These are phyloP conservation scores for Dactylorhiza incarnata DNA, from an alignment of 106 monocot species.

Conservation along the genomic window DNA sequence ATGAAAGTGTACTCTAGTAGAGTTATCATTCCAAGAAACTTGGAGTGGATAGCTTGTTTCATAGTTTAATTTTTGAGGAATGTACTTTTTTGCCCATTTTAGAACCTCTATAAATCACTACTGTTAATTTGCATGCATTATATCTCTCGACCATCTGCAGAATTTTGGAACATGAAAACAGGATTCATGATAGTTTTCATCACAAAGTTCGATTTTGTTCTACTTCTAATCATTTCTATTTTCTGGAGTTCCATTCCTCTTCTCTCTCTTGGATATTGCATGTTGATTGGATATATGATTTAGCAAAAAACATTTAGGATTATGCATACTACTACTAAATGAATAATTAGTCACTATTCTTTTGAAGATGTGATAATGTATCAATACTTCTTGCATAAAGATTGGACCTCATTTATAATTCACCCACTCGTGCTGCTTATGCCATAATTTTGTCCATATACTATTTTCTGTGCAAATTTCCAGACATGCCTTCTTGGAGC, in stretches of 20 bases:
- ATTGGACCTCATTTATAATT: neutral
- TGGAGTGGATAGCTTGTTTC: neutral
- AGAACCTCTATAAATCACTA: neutral
- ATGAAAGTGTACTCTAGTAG: neutral
- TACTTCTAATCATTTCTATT: too few relatives aligned
- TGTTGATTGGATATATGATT: neutral
- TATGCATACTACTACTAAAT: neutral
- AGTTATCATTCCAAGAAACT: neutral
- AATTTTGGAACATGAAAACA: neutral
- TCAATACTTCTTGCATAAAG: neutral
- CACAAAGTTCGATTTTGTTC: neutral
- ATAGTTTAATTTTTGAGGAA: neutral
- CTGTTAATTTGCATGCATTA: neutral
- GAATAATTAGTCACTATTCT: neutral
- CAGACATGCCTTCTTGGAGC: slow-evolving; percentile 99
- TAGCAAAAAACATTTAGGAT: neutral
- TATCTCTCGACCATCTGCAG: neutral
- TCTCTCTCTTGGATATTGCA: neutral
- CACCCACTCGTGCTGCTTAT: neutral
- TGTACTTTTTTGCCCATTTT: neutral
- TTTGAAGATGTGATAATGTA: neutral
- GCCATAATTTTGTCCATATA: slow-evolving; percentile 2
- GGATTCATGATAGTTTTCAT: too few relatives aligned
- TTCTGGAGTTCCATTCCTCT: neutral
- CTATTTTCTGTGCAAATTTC: slow-evolving; percentile 1